phyloP scores from a whole-genome alignment of 768 basidiomycete genomes.

The Naganishia vaughanmartiniae region DNA sequence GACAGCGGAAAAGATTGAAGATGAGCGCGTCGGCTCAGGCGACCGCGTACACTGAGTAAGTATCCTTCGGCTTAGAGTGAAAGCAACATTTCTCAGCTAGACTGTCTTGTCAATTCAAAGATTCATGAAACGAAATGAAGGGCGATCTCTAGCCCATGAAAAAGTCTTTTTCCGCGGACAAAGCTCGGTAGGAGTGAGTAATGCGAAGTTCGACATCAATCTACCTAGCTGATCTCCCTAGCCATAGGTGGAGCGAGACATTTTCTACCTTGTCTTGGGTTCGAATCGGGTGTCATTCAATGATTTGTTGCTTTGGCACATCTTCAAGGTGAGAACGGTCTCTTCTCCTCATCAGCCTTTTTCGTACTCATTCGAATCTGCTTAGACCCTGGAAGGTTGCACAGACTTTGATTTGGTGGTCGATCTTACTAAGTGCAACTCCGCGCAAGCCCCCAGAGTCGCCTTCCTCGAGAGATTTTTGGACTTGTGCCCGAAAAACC shows the following conservation, averaged over 20 bases:
- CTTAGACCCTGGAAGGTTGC: slow-evolving; percentile 18
- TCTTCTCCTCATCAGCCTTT: background rate
- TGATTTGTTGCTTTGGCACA: slow-evolving; percentile 26
- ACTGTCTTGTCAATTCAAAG: slow-evolving; percentile 26
- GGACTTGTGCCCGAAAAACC: slow-evolving; percentile 13
- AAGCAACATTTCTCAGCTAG: background rate
- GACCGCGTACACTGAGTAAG: slow-evolving; percentile 45
- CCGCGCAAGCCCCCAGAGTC: slow-evolving; percentile 16
- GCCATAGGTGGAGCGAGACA: slow-evolving; percentile 5
- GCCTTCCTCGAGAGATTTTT: slow-evolving; percentile 20
- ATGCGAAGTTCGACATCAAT: background rate
- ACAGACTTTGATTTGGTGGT: slow-evolving; percentile 21
- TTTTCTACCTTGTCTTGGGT: slow-evolving; percentile 24
- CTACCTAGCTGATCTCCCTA: background rate
- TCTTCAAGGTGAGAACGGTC: slow-evolving; percentile 16
- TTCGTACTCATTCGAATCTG: background rate
- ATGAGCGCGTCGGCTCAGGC: slow-evolving; percentile 35
- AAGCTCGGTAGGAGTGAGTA: background rate
- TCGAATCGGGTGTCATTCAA: slow-evolving; percentile 18
- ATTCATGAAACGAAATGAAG: slow-evolving; percentile 43
- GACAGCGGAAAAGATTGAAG: slow-evolving; percentile 23
- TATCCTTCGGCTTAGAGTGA: background rate
- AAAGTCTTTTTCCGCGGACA: slow-evolving; percentile 4
- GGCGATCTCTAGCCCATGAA: slow-evolving; percentile 28
- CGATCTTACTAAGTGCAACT: slow-evolving; percentile 19